Evolutionary conservation across 441 rosid genomes (phyloP), one percentile per base, ranked within the genome.

Genomic region (Pelargonium myrrhifolium): DNA sequence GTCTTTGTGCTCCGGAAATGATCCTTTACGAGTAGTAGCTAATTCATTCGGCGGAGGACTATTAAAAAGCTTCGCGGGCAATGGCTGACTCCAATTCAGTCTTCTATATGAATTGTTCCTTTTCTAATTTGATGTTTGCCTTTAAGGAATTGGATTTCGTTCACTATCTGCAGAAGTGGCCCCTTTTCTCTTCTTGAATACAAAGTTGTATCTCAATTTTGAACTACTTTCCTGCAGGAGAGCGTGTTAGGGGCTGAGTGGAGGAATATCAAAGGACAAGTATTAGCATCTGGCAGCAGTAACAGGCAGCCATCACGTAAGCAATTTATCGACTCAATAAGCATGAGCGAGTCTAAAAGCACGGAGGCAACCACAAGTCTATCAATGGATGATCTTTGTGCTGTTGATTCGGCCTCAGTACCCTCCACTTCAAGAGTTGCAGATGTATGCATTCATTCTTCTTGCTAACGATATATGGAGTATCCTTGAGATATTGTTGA

Each of bases 391-490:
- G 90, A 93, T 51, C 81, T 86, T 21, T 73, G 84, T 69, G 83
- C 75, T 55, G 86, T 81, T 49, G 93, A 89, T 80, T 89, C 94
- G 65, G 82, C 84, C 49, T 82, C 86, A 63, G 75, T 64, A 67
- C 89, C 94, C 0, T 87, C 93, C 18, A 85, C 92, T 72, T 93
- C 97, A 26, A 87, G 96, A 82, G 73, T 79, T 8, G 76, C 76
- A 63, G 99, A 93, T 88, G 99, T 87, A 82, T 81, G 78, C 65
- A 20, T 37, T 53, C 3, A 28, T 28, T 28, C 31, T 28, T 28
- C 31, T 28, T 28, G 31, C 51, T 17, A 2, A 42, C 31, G 17
- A 28, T 28, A 24, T 28, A 28, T 28, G 2, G 31, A 28, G 3
- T 3, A 2, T 28, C 31, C 31, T 28, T 28, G 31, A 0, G 31